Evolutionary conservation across 163 green algal genomes (phyloP), one percentile per base, ranked within the genome.

Genomic region (Chloromonas sp.): DNA sequence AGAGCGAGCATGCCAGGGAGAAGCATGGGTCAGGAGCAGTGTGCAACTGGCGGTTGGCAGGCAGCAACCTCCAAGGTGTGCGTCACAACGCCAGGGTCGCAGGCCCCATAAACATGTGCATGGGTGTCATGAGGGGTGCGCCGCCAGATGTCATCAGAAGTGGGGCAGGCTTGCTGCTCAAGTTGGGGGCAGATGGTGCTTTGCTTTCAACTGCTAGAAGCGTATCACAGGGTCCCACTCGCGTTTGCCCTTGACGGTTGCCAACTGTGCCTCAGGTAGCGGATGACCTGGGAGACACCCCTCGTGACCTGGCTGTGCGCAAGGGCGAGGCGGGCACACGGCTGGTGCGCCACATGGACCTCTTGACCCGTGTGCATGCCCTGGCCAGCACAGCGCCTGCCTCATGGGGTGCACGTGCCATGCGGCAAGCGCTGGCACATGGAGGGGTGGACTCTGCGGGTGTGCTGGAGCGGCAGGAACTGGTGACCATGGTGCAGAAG

Each of bases 271-370:
- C 36, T 0, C 84, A 89, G 83, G 81, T 81, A 11, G 13, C 84
- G 36, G 89, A 94, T 62, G 88, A 83, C 0, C 71, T 92, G 3
- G 87, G 87, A 0, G 84, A 92, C 76, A 89, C 84, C 1, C 71
- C 86, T 0, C 61, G 84, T 3, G 87, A 92, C 82, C 84, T 90
- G 57, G 83, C 87, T 14, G 71, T 90, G 78, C 79, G 77, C 14
- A 5, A 70, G 1, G 61, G 81, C 59, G 62, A 58, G 58, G 60
- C 70, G 15, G 71, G 61, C 2, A 2, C 0, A 14, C 76, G 13
- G 15, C 14, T 89, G 60, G 87, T 60, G 0, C 58, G 66, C 2
- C 66, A 88, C 78, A 81, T 91, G 83, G 86, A 88, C 62, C 60
- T 83, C 15, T 71, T 86, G 60, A 61, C 82, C 14, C 59, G 78